Evolutionary conservation across 164 flowering plant species (phyloP).

Genomic region (Warburgia ugandensis): DNA sequence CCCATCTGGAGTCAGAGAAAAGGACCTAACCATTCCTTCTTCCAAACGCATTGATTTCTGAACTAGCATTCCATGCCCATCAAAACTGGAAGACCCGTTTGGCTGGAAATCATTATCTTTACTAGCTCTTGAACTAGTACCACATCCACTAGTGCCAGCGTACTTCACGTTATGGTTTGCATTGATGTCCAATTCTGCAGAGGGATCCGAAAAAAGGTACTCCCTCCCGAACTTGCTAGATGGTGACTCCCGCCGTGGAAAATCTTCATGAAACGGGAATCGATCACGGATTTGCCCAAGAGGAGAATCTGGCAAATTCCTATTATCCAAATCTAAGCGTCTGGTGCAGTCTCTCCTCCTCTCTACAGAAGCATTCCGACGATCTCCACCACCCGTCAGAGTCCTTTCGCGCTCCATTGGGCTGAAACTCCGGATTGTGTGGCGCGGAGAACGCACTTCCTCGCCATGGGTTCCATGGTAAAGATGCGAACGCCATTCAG

Average conservation of each 20-base stretch:
- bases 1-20: slow-evolving; percentile 9
- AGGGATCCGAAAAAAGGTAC: slow-evolving; percentile 9
- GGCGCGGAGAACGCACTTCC: too few relatives aligned
- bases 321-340: slow-evolving; percentile 11
- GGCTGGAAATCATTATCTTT: slow-evolving; percentile 15
- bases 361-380: slow-evolving; percentile 15
- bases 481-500: too few relatives aligned
- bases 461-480: too few relatives aligned
- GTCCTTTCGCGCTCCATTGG: too few relatives aligned
- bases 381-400: slow-evolving; percentile 1
- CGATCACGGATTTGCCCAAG: too few relatives aligned
- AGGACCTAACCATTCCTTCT: slow-evolving; percentile 11
- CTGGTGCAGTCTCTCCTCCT: slow-evolving; percentile 15
- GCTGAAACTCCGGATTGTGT: too few relatives aligned
- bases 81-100: slow-evolving; percentile 13
- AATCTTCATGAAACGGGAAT: slow-evolving; percentile 11
- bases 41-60: slow-evolving; percentile 16
- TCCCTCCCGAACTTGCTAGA: slow-evolving; percentile 17
- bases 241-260: slow-evolving; percentile 6
- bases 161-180: slow-evolving; percentile 7
- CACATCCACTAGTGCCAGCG: background rate
- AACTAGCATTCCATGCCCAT: slow-evolving; percentile 10
- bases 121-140: slow-evolving; percentile 3
- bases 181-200: slow-evolving; percentile 1
- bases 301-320: background rate